A percentile compares a stretch with the other conserved stretches of the same genome.
Evolutionary conservation across 2,329 filamentous ascomycete species (phyloP).

Genomic region (Epichloe sibirici): DNA sequence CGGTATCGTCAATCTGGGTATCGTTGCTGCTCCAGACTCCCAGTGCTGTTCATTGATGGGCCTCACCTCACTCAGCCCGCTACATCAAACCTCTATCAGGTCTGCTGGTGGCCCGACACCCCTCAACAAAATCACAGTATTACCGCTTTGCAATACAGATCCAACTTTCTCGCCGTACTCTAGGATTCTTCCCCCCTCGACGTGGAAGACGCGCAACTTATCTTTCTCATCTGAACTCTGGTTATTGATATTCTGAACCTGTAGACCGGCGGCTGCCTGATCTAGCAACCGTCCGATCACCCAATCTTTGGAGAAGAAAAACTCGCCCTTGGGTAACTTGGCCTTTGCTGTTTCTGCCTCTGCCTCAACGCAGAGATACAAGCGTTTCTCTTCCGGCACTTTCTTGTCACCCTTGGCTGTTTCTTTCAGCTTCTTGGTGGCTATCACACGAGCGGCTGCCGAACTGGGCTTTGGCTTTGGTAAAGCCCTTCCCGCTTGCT

Average conservation of each 20-base stretch:
- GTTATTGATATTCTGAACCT: slow-evolving; percentile 78
- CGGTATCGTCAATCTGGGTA: not conserved
- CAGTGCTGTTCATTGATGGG: not conserved
- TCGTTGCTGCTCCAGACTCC: not conserved
- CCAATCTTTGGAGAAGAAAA: slow-evolving; percentile 77
- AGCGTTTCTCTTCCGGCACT: slow-evolving; percentile 65
- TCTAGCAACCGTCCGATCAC: slow-evolving; percentile 78
- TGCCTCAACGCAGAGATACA: slow-evolving; percentile 85
- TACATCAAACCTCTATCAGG: slow-evolving; percentile 42
- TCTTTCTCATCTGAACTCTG: slow-evolving; percentile 63
- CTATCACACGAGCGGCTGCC: slow-evolving; percentile 52
- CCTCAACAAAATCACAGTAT: slow-evolving; percentile 78
- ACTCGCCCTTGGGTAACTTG: slow-evolving; percentile 70
- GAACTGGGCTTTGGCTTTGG: slow-evolving; percentile 52
- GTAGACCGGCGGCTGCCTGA: slow-evolving; percentile 61
- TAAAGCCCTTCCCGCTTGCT: slow-evolving; percentile 43
- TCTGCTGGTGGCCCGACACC: slow-evolving; percentile 73
- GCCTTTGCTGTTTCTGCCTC: slow-evolving; percentile 74
- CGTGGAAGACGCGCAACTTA: slow-evolving; percentile 78
- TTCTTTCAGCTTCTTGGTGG: slow-evolving; percentile 69
- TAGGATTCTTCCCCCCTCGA: slow-evolving; percentile 75
- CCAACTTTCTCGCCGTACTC: slow-evolving; percentile 85
- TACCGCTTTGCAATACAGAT: slow-evolving; percentile 59
- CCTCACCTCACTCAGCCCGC: not conserved
- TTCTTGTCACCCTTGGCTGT: slow-evolving; percentile 83